Percentiles rank a stretch among this genome's conserved stretches.
These are phyloP conservation scores for Picochlorum sp. DNA, from an alignment of 139 green algal species.

Conservation along the genomic window DNA sequence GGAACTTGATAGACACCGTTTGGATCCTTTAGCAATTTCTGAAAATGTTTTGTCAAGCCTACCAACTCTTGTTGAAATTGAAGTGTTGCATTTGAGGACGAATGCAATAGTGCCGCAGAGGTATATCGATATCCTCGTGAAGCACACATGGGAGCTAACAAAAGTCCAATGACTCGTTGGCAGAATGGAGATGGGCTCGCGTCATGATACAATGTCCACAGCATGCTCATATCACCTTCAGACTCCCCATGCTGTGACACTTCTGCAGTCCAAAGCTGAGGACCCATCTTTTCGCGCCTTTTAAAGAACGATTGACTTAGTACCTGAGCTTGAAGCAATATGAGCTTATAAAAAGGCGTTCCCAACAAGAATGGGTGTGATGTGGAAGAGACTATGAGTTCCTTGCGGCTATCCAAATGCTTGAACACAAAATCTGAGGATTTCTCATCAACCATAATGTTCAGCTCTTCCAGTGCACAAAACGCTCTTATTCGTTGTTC, in stretches of 20 bases:
- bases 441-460: background rate
- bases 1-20: background rate
- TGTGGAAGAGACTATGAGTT: too few relatives aligned
- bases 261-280: too few relatives aligned
- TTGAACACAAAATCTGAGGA: background rate
- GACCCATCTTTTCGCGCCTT: too few relatives aligned
- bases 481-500: background rate
- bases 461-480: background rate
- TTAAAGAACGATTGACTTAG: too few relatives aligned
- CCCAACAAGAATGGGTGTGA: too few relatives aligned
- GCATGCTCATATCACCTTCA: background rate
- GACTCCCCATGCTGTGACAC: background rate
- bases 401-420: too few relatives aligned
- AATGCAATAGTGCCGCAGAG: background rate
- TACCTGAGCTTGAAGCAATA: too few relatives aligned
- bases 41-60: background rate
- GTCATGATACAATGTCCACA: background rate
- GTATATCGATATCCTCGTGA: background rate
- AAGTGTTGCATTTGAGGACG: constrained; percentile 2
- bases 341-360: too few relatives aligned
- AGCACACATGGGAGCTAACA: background rate
- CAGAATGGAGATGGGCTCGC: background rate
- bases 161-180: background rate
- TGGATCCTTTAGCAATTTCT: background rate
- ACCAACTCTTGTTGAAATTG: constrained; percentile 1